Evolutionary conservation across 768 basidiomycete species (phyloP), one percentile per base, ranked within the genome.

Genomic region (Lactarius hatsudake): DNA sequence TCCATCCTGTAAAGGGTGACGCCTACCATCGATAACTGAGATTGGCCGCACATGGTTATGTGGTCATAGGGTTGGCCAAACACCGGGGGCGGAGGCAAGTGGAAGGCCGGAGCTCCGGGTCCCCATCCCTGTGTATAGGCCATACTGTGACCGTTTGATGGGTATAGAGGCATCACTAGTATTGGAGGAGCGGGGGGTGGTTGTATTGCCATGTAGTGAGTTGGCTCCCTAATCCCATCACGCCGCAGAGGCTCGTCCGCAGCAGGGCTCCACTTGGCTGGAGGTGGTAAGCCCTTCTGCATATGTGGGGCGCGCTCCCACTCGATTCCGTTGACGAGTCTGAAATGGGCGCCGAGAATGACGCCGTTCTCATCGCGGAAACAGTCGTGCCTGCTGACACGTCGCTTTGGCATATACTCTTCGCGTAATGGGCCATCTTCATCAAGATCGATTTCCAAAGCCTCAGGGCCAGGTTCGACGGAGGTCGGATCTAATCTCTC

Each of bases 391-490:
- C 74, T 74, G 71, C 81, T 85, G 68, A 79, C 74, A 59, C 88
- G 88, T 61, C 90, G 88, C 71, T 81, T 85, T 17, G 91, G 91
- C 62, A 93, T 75, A 69, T 93, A 93, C 72, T 93, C 91, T 73
- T 91, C 89, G 59, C 90, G 80, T 59, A 93, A 80, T 40, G 91
- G 91, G 2, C 91, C 91, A 73, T 92, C 90, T 74, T 91, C 88
- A 71, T 93, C 91, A 53, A 93, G 79, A 76, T 93, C 87, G 61
- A 93, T 90, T 72, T 92, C 90, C 48, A 86, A 75, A 3, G 82
- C 80, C 66, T 88, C 87, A 26, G 70, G 65, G 18, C 55, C 59
- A 0, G 61, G 36, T 12, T 75, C 73, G 5, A 62, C 76, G 58
- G 78, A 73, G 63, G 83, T 78, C 69, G 80, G 79, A 62, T 84